Conservation (phyloP, 2,329 filamentous ascomycete genomes). For the Colletotrichum lindemuthianum region DNA sequence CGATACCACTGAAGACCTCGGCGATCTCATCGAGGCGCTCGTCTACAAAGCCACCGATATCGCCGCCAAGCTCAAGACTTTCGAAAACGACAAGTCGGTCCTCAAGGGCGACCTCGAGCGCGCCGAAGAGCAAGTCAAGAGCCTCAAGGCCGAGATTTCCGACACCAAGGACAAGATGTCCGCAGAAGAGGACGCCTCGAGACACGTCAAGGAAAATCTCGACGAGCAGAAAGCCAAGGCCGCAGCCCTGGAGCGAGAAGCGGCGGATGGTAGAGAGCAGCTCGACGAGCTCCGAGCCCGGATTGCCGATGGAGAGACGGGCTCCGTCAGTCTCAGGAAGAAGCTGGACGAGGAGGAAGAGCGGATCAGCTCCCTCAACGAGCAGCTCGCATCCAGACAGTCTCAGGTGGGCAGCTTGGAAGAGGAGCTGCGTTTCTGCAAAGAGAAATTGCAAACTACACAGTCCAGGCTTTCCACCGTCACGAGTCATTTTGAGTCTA, state of each 20-base stretch:
- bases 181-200: slow-evolving; percentile 60
- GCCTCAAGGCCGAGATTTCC: slow-evolving; percentile 68
- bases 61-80: slow-evolving; percentile 66
- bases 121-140: slow-evolving; percentile 63
- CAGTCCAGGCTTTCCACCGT: slow-evolving; percentile 63
- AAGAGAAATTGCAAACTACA: slow-evolving; percentile 69
- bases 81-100: slow-evolving; percentile 68
- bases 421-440: slow-evolving; percentile 76
- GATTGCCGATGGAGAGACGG: slow-evolving; percentile 84
- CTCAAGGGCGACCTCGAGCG: slow-evolving; percentile 72
- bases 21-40: slow-evolving; percentile 69
- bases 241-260: slow-evolving; percentile 63
- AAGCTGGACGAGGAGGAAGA: slow-evolving; percentile 80
- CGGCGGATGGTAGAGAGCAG: slow-evolving; percentile 74
- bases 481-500: slow-evolving; percentile 71
- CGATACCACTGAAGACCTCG: slow-evolving; percentile 63
- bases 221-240: slow-evolving; percentile 65
- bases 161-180: slow-evolving; percentile 62
- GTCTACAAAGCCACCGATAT: slow-evolving; percentile 67
- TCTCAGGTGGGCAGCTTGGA: slow-evolving; percentile 81
- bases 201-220: slow-evolving; percentile 64
- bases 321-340: slow-evolving; percentile 80
- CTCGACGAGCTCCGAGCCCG: slow-evolving; percentile 74
- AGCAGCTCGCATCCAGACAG: slow-evolving; percentile 78
- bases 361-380: slow-evolving; percentile 72